Evolutionary conservation across 495 filamentous ascomycete species (phyloP).

Genomic region (Barbatosphaeria neglecta): DNA sequence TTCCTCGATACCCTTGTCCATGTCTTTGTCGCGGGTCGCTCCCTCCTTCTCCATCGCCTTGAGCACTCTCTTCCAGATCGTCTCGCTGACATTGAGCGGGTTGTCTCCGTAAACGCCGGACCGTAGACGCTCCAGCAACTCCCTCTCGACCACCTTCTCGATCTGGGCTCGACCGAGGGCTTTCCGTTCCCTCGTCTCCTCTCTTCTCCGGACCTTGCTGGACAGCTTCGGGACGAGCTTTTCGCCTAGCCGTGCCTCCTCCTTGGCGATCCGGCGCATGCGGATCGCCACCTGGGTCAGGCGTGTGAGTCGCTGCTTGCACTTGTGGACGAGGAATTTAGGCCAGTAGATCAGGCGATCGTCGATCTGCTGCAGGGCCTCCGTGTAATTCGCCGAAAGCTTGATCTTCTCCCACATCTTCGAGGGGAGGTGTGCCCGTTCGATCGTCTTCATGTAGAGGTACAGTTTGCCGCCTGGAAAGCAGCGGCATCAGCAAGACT

Average conservation of each 20-base stretch:
- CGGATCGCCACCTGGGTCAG: conserved; percentile 87
- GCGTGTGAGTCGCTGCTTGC: conserved; percentile 92
- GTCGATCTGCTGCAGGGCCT: conserved; percentile 81
- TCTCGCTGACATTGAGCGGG: conserved; percentile 86
- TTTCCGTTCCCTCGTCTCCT: conserved; percentile 87
- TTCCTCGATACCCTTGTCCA: conserved; percentile 75
- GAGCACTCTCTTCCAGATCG: conserved; percentile 95
- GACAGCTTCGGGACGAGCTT: conserved; percentile 79
- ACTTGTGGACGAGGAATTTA: conserved; percentile 90
- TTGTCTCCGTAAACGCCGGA: conserved; percentile 92
- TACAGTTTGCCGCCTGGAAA: conserved; percentile 53
- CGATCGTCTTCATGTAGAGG: conserved; percentile 94
- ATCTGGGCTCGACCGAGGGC: conserved; percentile 90
- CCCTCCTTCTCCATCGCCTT: conserved; percentile 77
- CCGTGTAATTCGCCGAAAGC: conserved; percentile 78
- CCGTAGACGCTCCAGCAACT: conserved; percentile 80
- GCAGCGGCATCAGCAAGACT: neutral
- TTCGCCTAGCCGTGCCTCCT: conserved; percentile 87
- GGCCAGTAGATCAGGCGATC: conserved; percentile 88
- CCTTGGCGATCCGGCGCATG: conserved; percentile 69
- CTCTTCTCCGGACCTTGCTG: conserved; percentile 79
- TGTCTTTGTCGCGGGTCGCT: conserved; percentile 71
- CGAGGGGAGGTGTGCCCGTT: conserved; percentile 78
- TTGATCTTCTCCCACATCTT: conserved; percentile 95
- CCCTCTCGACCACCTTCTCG: conserved; percentile 89